Percentiles rank a stretch among this genome's conserved stretches.
Conservation (phyloP, 2,329 filamentous ascomycete species). For the Trichoderma sp. region DNA sequence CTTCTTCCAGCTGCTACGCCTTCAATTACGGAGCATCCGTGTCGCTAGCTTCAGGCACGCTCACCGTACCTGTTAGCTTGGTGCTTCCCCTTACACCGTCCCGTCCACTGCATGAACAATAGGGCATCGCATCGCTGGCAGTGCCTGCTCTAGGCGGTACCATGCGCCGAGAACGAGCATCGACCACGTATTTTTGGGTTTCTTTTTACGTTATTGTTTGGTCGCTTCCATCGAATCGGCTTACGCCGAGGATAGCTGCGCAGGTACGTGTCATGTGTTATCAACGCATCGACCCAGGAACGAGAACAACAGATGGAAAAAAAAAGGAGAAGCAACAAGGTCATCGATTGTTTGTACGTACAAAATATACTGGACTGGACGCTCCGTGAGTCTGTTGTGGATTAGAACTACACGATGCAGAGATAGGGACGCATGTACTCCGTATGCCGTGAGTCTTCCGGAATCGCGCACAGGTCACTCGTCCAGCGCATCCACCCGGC, state of each 20-base stretch:
- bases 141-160: slow-evolving; percentile 8
- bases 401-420: background rate
- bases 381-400: background rate
- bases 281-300: background rate
- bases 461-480: background rate
- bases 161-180: slow-evolving; percentile 15
- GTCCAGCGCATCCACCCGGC: background rate
- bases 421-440: background rate
- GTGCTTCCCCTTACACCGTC: background rate
- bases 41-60: background rate
- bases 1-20: background rate
- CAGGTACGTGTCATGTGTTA: slow-evolving; percentile 24
- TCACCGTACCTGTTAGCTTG: background rate
- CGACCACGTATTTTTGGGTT: slow-evolving; percentile 19
- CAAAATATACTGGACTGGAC: background rate
- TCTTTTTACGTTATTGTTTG: slow-evolving; percentile 23
- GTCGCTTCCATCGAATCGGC: slow-evolving; percentile 16
- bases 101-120: background rate
- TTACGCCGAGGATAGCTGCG: slow-evolving; percentile 16
- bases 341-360: slow-evolving; percentile 21
- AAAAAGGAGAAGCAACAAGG: slow-evolving; percentile 5
- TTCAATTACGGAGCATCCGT: background rate
- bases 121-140: slow-evolving; percentile 10
- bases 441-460: slow-evolving; percentile 1
- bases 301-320: background rate